Percentiles rank a stretch among this genome's conserved stretches.
These are phyloP conservation scores for Melampsora larici-populina DNA, from an alignment of 1,284 basidiomycete genomes.

Conservation along the genomic window DNA sequence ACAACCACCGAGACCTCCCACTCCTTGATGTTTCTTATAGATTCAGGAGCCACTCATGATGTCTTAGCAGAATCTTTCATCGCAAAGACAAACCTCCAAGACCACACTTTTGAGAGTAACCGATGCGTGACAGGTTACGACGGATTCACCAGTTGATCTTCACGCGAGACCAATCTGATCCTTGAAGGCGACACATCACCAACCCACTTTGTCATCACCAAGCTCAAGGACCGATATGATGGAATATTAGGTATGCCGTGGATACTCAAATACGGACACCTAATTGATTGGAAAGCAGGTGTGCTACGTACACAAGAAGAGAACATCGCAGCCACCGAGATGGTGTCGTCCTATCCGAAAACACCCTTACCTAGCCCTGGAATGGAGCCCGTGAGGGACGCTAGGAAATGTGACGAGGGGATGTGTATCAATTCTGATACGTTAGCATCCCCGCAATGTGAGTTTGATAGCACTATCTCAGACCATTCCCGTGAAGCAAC, in stretches of 20 bases:
- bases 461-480: too few species aligned
- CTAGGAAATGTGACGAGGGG: too few species aligned
- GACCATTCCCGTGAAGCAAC: too few species aligned
- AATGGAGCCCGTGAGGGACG: too few species aligned
- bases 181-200: neutral
- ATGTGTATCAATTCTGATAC: too few species aligned
- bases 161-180: neutral
- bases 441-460: too few species aligned
- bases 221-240: conserved; percentile 5
- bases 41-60: conserved; percentile 15
- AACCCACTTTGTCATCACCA: neutral
- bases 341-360: too few species aligned
- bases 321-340: too few species aligned
- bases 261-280: neutral
- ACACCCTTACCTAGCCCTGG: too few species aligned
- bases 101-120: neutral
- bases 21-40: conserved; percentile 10
- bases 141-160: too few species aligned
- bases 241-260: neutral
- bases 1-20: neutral
- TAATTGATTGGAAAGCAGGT: neutral
- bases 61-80: neutral
- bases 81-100: neutral
- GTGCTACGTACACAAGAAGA: too few species aligned
- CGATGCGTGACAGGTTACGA: too few species aligned